These are phyloP conservation scores for Ceratocystis albifundus DNA, from an alignment of 2,329 filamentous ascomycete species.

Conservation along the genomic window DNA sequence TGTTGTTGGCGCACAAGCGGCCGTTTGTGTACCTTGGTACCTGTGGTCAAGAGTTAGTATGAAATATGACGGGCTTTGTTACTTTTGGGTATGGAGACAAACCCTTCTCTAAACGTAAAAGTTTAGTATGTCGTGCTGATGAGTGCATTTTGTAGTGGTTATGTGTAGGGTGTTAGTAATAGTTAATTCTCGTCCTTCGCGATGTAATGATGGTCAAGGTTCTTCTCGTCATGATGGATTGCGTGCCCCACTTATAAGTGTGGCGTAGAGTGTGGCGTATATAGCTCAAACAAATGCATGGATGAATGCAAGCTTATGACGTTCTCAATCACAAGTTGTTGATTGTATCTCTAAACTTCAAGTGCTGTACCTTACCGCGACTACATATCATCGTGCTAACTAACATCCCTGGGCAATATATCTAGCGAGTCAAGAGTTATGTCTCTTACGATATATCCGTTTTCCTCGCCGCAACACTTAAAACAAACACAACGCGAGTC, in stretches of 20 bases:
- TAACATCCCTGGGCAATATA: neutral
- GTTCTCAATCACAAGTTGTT: neutral
- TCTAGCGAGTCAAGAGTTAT: conserved; percentile 30
- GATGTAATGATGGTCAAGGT: neutral
- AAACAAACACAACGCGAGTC: conserved; percentile 39
- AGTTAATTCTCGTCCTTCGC: neutral
- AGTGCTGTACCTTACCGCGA: neutral
- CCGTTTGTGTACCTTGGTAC: conserved; percentile 40
- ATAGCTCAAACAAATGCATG: neutral
- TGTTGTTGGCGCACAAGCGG: conserved; percentile 35
- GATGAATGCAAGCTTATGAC: neutral
- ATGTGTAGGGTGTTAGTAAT: neutral
- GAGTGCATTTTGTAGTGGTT: conserved; percentile 14
- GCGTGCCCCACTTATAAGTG: neutral
- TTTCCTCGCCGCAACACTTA: conserved; percentile 40
- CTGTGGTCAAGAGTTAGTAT: conserved; percentile 29
- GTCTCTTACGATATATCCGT: conserved; percentile 50
- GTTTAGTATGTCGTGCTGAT: conserved; percentile 28
- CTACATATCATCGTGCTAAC: neutral
- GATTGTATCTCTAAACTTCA: neutral
- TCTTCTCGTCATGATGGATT: neutral
- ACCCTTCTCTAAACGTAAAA: conserved; percentile 31
- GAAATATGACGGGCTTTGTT: neutral
- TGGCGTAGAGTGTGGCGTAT: conserved; percentile 15
- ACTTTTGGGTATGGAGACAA: conserved; percentile 10